Conservation (phyloP, 2,329 filamentous ascomycete genomes). For the Curvularia sp. region DNA sequence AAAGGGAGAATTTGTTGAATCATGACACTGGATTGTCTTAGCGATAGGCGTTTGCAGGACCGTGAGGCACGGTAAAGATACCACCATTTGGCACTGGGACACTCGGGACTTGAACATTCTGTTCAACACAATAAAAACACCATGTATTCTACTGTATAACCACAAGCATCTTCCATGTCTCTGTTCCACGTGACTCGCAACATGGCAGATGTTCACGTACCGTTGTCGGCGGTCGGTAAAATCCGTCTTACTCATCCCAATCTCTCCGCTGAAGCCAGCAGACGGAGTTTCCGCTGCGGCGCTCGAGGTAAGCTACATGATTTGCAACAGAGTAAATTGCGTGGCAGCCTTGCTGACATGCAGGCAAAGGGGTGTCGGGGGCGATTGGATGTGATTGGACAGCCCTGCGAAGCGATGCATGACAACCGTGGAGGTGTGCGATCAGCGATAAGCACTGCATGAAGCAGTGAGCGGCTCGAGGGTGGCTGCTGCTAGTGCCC, state of each 20-base stretch:
- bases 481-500: neutral
- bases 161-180: neutral
- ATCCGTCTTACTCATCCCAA: constrained; percentile 11
- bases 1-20: constrained; percentile 9
- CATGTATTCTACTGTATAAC: neutral
- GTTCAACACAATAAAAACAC: constrained; percentile 1
- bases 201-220: neutral
- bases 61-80: constrained; percentile 22
- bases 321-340: constrained; percentile 11
- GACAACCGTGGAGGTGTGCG: neutral
- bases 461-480: neutral
- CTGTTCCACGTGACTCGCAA: neutral
- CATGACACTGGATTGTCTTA: constrained; percentile 18
- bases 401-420: neutral
- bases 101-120: constrained; percentile 1
- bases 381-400: neutral
- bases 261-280: constrained; percentile 5
- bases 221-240: neutral
- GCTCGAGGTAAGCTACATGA: constrained; percentile 14
- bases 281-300: constrained; percentile 6
- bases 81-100: constrained; percentile 20
- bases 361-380: neutral
- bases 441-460: constrained; percentile 4
- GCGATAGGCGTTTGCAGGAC: constrained; percentile 16
- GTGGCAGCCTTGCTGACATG: constrained; percentile 20